Conservation (phyloP, 345 rosid genomes). For the Ceriops tagal region DNA sequence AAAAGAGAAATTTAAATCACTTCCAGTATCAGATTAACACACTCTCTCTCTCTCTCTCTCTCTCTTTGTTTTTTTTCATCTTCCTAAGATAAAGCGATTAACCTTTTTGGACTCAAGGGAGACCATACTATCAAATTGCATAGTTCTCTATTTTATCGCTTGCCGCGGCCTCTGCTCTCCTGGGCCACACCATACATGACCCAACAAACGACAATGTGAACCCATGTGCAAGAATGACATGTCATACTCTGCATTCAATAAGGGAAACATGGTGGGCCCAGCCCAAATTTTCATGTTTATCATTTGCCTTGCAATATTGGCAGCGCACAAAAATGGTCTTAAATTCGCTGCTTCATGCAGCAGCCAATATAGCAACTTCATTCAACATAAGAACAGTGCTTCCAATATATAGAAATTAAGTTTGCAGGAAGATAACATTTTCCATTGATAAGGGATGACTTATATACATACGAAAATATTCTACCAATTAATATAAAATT, state of each 20-base stretch:
- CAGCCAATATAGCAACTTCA: neutral
- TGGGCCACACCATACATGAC: neutral
- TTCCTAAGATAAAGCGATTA: too few species aligned
- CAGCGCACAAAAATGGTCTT: neutral
- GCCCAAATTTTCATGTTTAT: neutral
- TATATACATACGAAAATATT: neutral
- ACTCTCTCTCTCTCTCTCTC: too few species aligned
- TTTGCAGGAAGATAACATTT: too few species aligned
- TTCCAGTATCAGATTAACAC: too few species aligned
- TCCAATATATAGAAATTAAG: neutral
- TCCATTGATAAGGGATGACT: neutral
- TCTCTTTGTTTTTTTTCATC: too few species aligned
- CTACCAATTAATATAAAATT: too few species aligned
- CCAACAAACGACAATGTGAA: conserved; percentile 1
- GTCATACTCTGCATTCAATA: conserved; percentile 4
- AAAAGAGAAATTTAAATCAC: too few species aligned
- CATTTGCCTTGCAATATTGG: neutral
- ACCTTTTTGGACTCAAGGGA: too few species aligned
- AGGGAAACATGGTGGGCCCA: conserved; percentile 2
- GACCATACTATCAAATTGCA: too few species aligned
- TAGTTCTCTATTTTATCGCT: neutral
- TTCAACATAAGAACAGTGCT: neutral
- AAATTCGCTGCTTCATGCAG: too few species aligned
- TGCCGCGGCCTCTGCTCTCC: neutral
- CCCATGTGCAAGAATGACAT: conserved; percentile 2